These are phyloP conservation scores for Podaxis sp. DNA, from an alignment of 768 basidiomycete genomes.

Conservation along the genomic window DNA sequence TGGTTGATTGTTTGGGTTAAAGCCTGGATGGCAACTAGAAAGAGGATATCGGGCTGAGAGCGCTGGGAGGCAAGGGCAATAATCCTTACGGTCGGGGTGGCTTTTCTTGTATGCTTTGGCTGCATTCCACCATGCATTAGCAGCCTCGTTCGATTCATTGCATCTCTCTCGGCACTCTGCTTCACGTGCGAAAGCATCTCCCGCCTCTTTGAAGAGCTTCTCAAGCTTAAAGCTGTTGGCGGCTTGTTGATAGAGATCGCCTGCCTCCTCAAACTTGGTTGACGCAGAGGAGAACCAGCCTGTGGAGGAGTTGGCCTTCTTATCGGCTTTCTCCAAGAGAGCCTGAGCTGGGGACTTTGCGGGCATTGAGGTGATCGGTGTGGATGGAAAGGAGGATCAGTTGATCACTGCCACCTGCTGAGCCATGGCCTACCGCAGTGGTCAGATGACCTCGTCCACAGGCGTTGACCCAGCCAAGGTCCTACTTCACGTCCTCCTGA, in stretches of 20 bases:
- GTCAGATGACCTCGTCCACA: slow-evolving; percentile 21
- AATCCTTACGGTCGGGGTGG: slow-evolving; percentile 72
- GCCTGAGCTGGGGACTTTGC: slow-evolving; percentile 76
- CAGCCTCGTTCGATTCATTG: slow-evolving; percentile 90
- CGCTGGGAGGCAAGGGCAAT: background rate
- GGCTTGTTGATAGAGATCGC: slow-evolving; percentile 92
- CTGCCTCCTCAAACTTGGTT: slow-evolving; percentile 92
- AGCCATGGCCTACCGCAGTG: background rate
- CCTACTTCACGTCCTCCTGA: background rate
- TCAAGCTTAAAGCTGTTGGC: slow-evolving; percentile 93
- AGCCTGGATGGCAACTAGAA: slow-evolving; percentile 84
- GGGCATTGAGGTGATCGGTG: slow-evolving; percentile 46
- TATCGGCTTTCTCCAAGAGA: slow-evolving; percentile 86
- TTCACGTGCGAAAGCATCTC: slow-evolving; percentile 89
- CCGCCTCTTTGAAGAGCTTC: slow-evolving; percentile 88
- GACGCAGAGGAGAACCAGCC: slow-evolving; percentile 89
- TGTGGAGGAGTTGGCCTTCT: slow-evolving; percentile 80
- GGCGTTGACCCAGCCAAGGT: background rate
- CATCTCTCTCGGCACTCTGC: slow-evolving; percentile 91
- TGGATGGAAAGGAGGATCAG: slow-evolving; percentile 20
- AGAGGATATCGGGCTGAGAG: slow-evolving; percentile 15
- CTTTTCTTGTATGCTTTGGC: slow-evolving; percentile 94
- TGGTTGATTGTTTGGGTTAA: slow-evolving; percentile 81
- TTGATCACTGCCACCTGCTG: slow-evolving; percentile 12
- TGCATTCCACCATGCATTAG: slow-evolving; percentile 98